Evolutionary conservation across 192 early-diverging fungal species (phyloP), one percentile per base, ranked within the genome.

Genomic region (Mortierella claussenii): DNA sequence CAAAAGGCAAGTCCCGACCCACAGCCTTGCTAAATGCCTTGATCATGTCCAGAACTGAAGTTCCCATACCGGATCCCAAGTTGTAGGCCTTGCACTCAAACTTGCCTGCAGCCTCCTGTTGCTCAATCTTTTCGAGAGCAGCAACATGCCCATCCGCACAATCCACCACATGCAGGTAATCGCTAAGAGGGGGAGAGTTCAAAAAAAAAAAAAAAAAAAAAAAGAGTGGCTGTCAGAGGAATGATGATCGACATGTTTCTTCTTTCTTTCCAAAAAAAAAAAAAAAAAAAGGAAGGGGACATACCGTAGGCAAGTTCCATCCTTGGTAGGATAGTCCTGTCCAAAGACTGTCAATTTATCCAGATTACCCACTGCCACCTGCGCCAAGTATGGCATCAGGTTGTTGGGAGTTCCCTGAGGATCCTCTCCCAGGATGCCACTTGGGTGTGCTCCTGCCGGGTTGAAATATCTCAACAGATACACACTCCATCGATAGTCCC

Each of bases 141-240:
- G 87, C 86, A 9, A 95, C 90, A 65, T 98, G 97, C 7, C 92
- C 96, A 48, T 89, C 85, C 18, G 96, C 95, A 31, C 97, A 83
- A 62, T 98, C 97, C 55, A 92, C 92, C 4, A 98, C 96, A 69
- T 98, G 97, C 53, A 98, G 91, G 74, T 97, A 98, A 79, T 98
- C 97, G 34, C 97, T 87, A 21, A 34, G 13, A 24, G 11, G 37
- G 12, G 18, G 9, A 7, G 40, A 42, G 43, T 31, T n/a, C 33
- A 48, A 11, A 66, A n/a, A 58, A 52, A 28, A 34, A 32, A 10
- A 36, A 28, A 33, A 13, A 8, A 28, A 54, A n/a, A 18, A 30
- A n/a, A 48, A 43, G 31, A 24, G 8, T 42, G 40, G 40, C 40
- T 42, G 40, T 42, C n/a, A n/a, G n/a, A n/a, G n/a, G n/a, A n/a